phyloP scores from a whole-genome alignment of 1,284 basidiomycete genomes.

The Apiotrichum veenhuisii region DNA sequence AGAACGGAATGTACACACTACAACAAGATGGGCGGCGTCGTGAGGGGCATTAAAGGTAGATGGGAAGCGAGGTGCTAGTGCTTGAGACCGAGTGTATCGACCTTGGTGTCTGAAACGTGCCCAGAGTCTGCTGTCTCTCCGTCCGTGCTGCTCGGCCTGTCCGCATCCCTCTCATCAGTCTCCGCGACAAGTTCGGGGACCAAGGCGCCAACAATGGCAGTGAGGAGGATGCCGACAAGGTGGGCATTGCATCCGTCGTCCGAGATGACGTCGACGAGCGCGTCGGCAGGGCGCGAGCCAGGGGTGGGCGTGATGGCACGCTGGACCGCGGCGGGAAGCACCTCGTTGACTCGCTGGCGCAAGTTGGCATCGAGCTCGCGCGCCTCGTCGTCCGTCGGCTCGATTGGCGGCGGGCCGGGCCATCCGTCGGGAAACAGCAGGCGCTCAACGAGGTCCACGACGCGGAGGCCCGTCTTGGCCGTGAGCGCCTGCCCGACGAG shows the following conservation, averaged over 20 bases:
- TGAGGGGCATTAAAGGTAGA: neutral
- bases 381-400: conserved; percentile 38
- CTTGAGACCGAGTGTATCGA: too few species aligned
- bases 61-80: neutral
- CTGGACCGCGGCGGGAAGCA: neutral
- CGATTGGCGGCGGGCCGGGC: conserved; percentile 36
- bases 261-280: conserved; percentile 28
- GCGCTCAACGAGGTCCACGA: conserved; percentile 30
- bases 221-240: conserved; percentile 36
- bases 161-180: too few species aligned
- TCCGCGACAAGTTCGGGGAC: conserved; percentile 29
- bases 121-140: too few species aligned
- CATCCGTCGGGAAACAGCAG: conserved; percentile 44
- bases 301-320: neutral
- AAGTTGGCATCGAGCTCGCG: neutral
- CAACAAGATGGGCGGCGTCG: neutral
- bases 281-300: neutral
- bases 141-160: too few species aligned
- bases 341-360: neutral
- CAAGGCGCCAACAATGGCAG: conserved; percentile 26
- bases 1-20: conserved; percentile 4
- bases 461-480: conserved; percentile 14
- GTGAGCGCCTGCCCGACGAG: conserved; percentile 24
- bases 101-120: too few species aligned
- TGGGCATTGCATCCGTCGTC: conserved; percentile 41